Evolutionary conservation across 352 stramenopile species (phyloP).

Genomic region (Pythium insidiosum): DNA sequence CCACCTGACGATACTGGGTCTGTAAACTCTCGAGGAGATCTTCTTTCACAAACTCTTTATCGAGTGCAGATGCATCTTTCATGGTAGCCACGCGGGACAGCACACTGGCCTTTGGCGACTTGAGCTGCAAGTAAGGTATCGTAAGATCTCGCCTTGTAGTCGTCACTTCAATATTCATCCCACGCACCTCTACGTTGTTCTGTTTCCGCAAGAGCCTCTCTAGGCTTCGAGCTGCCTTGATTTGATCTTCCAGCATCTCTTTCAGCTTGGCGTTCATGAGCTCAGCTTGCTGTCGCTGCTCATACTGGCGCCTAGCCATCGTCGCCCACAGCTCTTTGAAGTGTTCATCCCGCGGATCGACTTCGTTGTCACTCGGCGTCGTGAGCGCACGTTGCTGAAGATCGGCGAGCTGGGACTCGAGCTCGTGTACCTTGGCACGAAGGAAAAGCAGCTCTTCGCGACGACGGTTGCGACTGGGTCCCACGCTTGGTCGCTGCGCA

Average conservation of each 20-base stretch:
- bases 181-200: constrained; percentile 7
- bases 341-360: constrained; percentile 8
- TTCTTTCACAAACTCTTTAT: too few relatives aligned
- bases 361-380: constrained; percentile 4
- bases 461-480: constrained; percentile 7
- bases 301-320: constrained; percentile 12
- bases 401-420: constrained; percentile 24
- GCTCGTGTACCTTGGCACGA: constrained; percentile 21
- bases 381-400: too few relatives aligned
- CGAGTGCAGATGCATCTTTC: too few relatives aligned
- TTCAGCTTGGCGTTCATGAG: constrained; percentile 14
- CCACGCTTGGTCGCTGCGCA: too few relatives aligned
- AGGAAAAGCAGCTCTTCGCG: constrained; percentile 29
- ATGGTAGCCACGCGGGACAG: too few relatives aligned
- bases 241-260: constrained; percentile 29
- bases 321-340: constrained; percentile 11
- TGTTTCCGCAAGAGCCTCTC: constrained; percentile 27
- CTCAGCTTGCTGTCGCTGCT: constrained; percentile 16
- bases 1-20: too few relatives aligned
- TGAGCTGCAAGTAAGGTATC: background rate
- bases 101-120: too few relatives aligned
- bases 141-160: background rate
- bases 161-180: background rate
- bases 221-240: constrained; percentile 33
- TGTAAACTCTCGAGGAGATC: too few relatives aligned